A percentile compares a stretch with the other conserved stretches of the same genome.
These are phyloP conservation scores for Linderniella brevidens DNA, from an alignment of 257 asterid species.

Conservation along the genomic window DNA sequence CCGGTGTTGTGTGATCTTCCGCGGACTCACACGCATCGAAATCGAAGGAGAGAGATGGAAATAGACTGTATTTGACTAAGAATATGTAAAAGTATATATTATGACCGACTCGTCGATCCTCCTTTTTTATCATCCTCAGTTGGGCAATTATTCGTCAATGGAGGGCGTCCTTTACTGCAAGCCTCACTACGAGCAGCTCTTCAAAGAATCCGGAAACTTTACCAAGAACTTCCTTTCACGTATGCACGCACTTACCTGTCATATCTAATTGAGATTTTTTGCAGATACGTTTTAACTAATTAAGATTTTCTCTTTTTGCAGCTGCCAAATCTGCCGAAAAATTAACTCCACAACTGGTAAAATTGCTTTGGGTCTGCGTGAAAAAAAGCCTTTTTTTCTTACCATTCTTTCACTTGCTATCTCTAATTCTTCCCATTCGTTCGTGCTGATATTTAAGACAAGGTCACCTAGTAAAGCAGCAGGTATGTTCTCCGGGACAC, in stretches of 20 bases:
- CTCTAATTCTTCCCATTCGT: conserved; percentile 1
- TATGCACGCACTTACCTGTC: conserved; percentile 16
- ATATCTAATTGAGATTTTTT: background rate
- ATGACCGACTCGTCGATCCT: too few species aligned
- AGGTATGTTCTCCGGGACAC: conserved; percentile 94
- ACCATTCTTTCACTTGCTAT: conserved; percentile 5
- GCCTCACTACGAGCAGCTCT: conserved; percentile 88
- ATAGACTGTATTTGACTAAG: too few species aligned
- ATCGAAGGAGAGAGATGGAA: too few species aligned
- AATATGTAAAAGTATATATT: too few species aligned
- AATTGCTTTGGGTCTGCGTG: conserved; percentile 5
- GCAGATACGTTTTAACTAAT: background rate
- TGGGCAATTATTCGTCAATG: conserved; percentile 81
- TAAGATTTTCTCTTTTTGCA: conserved; percentile 18
- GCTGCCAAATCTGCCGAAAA: conserved; percentile 91
- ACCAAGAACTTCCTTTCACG: conserved; percentile 80
- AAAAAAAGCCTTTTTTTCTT: background rate
- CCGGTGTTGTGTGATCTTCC: too few species aligned
- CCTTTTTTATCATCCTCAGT: conserved; percentile 22
- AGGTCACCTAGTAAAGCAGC: conserved; percentile 89
- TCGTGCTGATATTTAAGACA: conserved; percentile 35
- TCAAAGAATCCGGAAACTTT: conserved; percentile 79
- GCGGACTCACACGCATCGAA: too few species aligned
- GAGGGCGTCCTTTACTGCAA: conserved; percentile 90
- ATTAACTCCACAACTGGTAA: conserved; percentile 72